phyloP scores from a whole-genome alignment of 768 basidiomycete genomes.

The Chiua virens region DNA sequence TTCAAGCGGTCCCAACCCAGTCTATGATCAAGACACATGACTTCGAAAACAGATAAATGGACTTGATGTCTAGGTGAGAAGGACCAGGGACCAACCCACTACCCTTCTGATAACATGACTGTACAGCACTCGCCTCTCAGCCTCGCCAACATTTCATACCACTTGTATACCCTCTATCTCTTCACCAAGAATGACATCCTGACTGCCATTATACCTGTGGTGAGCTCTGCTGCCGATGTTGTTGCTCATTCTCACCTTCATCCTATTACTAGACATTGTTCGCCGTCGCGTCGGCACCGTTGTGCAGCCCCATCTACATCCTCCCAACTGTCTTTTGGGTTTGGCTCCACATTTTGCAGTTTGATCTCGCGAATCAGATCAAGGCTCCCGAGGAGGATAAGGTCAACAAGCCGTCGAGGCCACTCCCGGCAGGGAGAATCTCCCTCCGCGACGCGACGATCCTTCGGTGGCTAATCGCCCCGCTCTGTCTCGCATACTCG shows the following conservation, averaged over 20 bases:
- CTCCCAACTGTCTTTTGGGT: constrained; percentile 40
- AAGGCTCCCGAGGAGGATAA: constrained; percentile 42
- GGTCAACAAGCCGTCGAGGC: constrained; percentile 45
- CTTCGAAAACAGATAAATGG: neutral
- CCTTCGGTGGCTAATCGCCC: constrained; percentile 38
- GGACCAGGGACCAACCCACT: no score
- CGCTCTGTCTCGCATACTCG: constrained; percentile 37
- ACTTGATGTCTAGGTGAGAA: neutral
- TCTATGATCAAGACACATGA: no score
- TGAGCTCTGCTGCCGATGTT: constrained; percentile 20
- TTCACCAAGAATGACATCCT: constrained; percentile 49
- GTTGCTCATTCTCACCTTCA: neutral
- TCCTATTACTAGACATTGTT: constrained; percentile 33
- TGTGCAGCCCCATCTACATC: constrained; percentile 15
- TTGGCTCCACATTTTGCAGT: constrained; percentile 46
- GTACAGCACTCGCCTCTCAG: constrained; percentile 6
- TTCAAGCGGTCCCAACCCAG: no score
- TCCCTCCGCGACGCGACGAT: constrained; percentile 32
- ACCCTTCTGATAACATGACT: constrained; percentile 13
- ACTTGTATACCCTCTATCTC: constrained; percentile 35
- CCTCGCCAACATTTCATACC: constrained; percentile 17
- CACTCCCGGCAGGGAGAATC: constrained; percentile 45
- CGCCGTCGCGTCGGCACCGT: constrained; percentile 34
- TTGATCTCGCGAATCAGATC: constrained; percentile 46
- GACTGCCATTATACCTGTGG: constrained; percentile 48